Conservation (phyloP, 2,329 filamentous ascomycete genomes). For the Colletotrichum euphorbiae region DNA sequence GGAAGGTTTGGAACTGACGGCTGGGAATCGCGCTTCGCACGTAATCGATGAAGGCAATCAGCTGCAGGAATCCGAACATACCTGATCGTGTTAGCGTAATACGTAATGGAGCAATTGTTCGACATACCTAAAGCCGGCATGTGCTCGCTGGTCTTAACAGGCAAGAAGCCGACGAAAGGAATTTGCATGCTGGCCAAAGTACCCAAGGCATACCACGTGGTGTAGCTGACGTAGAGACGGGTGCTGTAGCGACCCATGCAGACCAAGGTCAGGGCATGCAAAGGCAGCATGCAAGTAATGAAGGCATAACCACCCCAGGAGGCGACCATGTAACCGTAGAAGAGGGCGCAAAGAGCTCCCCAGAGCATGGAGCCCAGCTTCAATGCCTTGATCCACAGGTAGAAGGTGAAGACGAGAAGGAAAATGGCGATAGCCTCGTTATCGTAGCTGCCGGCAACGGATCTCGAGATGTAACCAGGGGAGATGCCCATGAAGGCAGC, state of each 20-base stretch:
- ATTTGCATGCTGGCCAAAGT: slow-evolving; percentile 99
- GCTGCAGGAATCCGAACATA: slow-evolving; percentile 94
- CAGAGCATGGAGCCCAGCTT: slow-evolving; percentile 97
- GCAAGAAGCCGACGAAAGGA: slow-evolving; percentile 97
- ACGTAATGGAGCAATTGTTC: neutral
- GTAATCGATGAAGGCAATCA: slow-evolving; percentile 92
- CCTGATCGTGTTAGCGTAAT: slow-evolving; percentile 61
- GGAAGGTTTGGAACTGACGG: slow-evolving; percentile 93
- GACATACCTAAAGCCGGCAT: slow-evolving; percentile 91
- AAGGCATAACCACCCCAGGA: slow-evolving; percentile 99
- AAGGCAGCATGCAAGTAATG: slow-evolving; percentile 95
- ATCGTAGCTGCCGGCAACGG: slow-evolving; percentile 97
- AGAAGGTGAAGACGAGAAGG: slow-evolving; percentile 98
- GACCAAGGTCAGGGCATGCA: slow-evolving; percentile 93
- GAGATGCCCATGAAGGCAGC: slow-evolving; percentile 98
- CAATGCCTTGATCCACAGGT: slow-evolving; percentile 97
- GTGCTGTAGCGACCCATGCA: slow-evolving; percentile 98
- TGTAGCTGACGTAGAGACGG: slow-evolving; percentile 94
- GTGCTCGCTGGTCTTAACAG: slow-evolving; percentile 96
- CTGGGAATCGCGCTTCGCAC: slow-evolving; percentile 88
- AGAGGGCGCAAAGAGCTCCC: slow-evolving; percentile 93
- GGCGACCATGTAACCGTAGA: slow-evolving; percentile 99
- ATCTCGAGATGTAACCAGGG: slow-evolving; percentile 97
- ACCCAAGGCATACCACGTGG: slow-evolving; percentile 96
- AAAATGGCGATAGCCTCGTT: slow-evolving; percentile 99